These are phyloP conservation scores for Fusarium citri DNA, from an alignment of 2,329 filamentous ascomycete genomes.

Conservation along the genomic window DNA sequence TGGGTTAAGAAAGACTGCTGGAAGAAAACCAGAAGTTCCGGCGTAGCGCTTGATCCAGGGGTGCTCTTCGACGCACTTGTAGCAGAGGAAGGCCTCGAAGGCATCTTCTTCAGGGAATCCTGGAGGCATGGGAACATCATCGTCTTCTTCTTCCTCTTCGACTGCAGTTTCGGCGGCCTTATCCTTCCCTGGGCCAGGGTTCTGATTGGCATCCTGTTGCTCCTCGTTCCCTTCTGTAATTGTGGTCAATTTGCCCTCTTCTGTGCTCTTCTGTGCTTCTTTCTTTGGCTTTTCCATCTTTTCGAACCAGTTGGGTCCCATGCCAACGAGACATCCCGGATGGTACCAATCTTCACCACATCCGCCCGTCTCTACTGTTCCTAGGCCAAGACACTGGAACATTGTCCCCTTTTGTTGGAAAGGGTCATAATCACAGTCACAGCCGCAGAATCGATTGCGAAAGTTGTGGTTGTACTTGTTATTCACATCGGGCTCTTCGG, in stretches of 20 bases:
- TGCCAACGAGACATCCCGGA: conserved; percentile 87
- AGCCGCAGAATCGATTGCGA: conserved; percentile 90
- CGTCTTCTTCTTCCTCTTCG: conserved; percentile 60
- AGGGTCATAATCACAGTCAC: conserved; percentile 87
- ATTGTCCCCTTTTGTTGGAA: conserved; percentile 94
- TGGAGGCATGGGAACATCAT: conserved; percentile 77
- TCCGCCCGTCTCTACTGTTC: conserved; percentile 81
- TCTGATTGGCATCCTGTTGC: conserved; percentile 36
- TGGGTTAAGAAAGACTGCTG: conserved; percentile 70
- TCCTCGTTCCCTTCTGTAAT: conserved; percentile 63
- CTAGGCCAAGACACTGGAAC: conserved; percentile 95
- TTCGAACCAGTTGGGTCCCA: conserved; percentile 79
- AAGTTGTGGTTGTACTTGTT: conserved; percentile 99
- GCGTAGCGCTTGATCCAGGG: conserved; percentile 95
- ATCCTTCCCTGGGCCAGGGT: conserved; percentile 36
- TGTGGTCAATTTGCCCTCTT: conserved; percentile 54
- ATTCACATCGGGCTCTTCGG: conserved; percentile 74
- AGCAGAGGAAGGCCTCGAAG: conserved; percentile 92
- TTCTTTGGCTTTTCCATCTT: conserved; percentile 56
- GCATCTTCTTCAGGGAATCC: conserved; percentile 91
- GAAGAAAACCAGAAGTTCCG: conserved; percentile 81
- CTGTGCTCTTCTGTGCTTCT: conserved; percentile 29
- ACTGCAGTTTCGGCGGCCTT: conserved; percentile 37
- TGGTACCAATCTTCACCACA: conserved; percentile 99
- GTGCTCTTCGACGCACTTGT: conserved; percentile 88